Evolutionary conservation across 140 eudicot genomes (phyloP).

Genomic region (Erigeron philadelphicus): DNA sequence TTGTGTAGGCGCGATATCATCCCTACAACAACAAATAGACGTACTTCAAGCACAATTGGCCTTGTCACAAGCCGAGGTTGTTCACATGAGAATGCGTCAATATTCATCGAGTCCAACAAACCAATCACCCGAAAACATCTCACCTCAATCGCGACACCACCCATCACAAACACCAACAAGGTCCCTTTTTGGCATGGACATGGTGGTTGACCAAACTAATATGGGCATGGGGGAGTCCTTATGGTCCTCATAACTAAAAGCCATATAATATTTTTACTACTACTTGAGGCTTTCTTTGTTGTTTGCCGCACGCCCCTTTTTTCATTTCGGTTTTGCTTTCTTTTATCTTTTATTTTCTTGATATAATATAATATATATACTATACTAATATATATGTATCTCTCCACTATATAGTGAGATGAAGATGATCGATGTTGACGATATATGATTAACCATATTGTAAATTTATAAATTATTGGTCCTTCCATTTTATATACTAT

Average conservation of each 20-base stretch:
- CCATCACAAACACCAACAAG: conserved; percentile 44
- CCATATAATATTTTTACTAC: conserved; percentile 24
- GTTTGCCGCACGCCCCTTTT: conserved; percentile 27
- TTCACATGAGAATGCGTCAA: conserved; percentile 56
- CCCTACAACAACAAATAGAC: conserved; percentile 67
- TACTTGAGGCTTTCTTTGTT: conserved; percentile 34
- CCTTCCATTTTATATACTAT: conserved; percentile 27
- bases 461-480: conserved; percentile 36
- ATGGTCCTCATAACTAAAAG: conserved; percentile 58
- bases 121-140: conserved; percentile 41
- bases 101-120: conserved; percentile 35
- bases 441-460: conserved; percentile 62
- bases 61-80: conserved; percentile 65
- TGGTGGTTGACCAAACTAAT: conserved; percentile 58
- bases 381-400: conserved; percentile 33
- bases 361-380: conserved; percentile 30
- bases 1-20: conserved; percentile 75
- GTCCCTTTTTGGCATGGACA: conserved; percentile 85
- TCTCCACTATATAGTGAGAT: conserved; percentile 46
- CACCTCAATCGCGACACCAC: conserved; percentile 45
- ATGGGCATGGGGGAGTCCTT: conserved; percentile 69
- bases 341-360: conserved; percentile 25
- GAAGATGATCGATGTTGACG: conserved; percentile 43
- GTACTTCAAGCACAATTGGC: conserved; percentile 63
- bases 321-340: conserved; percentile 25